phyloP scores from a whole-genome alignment of 2,329 filamentous ascomycete species.

The Tolypocladium cylindrosporum region DNA sequence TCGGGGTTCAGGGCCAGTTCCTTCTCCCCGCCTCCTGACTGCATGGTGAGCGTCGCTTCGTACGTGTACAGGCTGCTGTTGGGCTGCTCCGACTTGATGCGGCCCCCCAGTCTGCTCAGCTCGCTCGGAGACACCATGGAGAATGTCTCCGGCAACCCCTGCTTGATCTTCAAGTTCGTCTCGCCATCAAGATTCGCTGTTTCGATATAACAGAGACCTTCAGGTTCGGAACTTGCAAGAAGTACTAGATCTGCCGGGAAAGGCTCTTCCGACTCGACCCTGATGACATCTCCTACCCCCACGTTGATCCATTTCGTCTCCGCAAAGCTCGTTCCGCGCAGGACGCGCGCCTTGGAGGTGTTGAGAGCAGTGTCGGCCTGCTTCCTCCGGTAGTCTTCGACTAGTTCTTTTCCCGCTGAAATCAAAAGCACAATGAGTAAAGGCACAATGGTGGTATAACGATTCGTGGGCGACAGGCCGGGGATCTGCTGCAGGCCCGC shows the following conservation, averaged over 20 bases:
- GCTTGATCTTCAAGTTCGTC: slow-evolving; percentile 98
- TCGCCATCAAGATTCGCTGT: slow-evolving; percentile 96
- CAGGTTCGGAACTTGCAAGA: slow-evolving; percentile 88
- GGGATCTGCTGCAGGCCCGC: slow-evolving; percentile 92
- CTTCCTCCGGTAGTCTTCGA: slow-evolving; percentile 88
- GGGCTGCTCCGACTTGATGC: slow-evolving; percentile 87
- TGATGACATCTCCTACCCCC: slow-evolving; percentile 81
- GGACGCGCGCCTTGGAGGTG: slow-evolving; percentile 70
- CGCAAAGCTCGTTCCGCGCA: slow-evolving; percentile 75
- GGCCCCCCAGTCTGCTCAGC: slow-evolving; percentile 74
- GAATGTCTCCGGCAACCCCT: slow-evolving; percentile 86
- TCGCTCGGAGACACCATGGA: slow-evolving; percentile 79
- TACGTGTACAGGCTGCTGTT: slow-evolving; percentile 99
- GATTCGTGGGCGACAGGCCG: slow-evolving; percentile 86
- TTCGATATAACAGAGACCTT: slow-evolving; percentile 97
- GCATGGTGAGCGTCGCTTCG: slow-evolving; percentile 88
- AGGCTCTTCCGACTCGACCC: slow-evolving; percentile 87
- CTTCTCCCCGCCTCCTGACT: slow-evolving; percentile 83
- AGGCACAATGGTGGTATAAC: slow-evolving; percentile 94
- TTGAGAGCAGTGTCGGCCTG: slow-evolving; percentile 81
- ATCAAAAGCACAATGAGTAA: slow-evolving; percentile 81
- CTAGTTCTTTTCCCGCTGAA: slow-evolving; percentile 88
- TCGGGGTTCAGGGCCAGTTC: slow-evolving; percentile 84
- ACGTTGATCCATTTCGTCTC: slow-evolving; percentile 93
- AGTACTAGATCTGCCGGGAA: slow-evolving; percentile 92